Conservation (phyloP, 2,329 filamentous ascomycete genomes). For the Hymenoscyphus occultus region DNA sequence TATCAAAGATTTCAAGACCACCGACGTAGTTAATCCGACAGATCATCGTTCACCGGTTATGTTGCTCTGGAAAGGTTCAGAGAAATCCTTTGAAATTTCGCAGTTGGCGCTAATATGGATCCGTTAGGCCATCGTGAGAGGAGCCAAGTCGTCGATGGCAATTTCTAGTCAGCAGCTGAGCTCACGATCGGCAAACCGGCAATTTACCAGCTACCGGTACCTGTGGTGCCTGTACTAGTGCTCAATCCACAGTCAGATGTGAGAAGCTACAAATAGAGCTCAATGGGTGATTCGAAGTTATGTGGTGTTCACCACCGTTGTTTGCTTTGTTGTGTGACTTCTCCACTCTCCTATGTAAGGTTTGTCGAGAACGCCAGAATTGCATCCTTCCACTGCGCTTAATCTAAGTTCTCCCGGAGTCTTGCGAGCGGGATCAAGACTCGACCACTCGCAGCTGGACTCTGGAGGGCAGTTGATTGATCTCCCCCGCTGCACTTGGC, state of each 20-base stretch:
- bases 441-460: background rate
- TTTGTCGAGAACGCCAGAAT: no score
- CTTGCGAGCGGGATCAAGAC: background rate
- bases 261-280: background rate
- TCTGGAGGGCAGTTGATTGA: background rate
- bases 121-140: background rate
- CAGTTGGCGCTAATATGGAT: background rate
- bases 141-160: background rate
- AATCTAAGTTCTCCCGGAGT: no score
- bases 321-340: background rate
- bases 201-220: no score
- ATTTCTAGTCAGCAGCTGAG: conserved; percentile 2
- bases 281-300: background rate
- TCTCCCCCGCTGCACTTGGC: background rate
- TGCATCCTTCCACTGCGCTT: no score
- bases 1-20: background rate
- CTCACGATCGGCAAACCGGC: background rate
- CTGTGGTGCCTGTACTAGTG: no score
- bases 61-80: background rate
- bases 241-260: background rate
- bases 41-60: background rate
- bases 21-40: background rate
- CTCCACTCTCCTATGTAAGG: background rate
- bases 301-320: background rate
- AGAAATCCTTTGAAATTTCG: background rate